Evolutionary conservation across 345 rosid species (phyloP).

Genomic region (Linum tenue): DNA sequence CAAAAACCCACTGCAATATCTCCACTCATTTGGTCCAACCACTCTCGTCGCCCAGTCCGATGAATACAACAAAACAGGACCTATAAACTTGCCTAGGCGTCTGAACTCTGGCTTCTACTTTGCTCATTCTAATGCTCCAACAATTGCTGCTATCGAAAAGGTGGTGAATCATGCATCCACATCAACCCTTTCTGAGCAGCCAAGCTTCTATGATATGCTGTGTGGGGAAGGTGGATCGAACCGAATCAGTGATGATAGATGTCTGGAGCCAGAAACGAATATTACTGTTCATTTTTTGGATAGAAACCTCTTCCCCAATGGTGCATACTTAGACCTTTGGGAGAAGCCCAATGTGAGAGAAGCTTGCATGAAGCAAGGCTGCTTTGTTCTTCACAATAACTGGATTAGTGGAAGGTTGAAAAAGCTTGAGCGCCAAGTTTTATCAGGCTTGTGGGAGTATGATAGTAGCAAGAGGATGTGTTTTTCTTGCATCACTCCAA

Average conservation of each 20-base stretch:
- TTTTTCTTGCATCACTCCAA: slow-evolving; percentile 19
- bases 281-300: slow-evolving; percentile 63
- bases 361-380: slow-evolving; percentile 49
- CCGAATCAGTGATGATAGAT: slow-evolving; percentile 45
- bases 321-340: slow-evolving; percentile 77
- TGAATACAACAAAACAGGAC: slow-evolving; percentile 64
- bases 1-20: slow-evolving; percentile 57
- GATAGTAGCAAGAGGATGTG: slow-evolving; percentile 68
- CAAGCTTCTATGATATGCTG: slow-evolving; percentile 82
- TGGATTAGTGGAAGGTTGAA: slow-evolving; percentile 81
- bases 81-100: slow-evolving; percentile 80
- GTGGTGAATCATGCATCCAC: slow-evolving; percentile 80
- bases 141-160: slow-evolving; percentile 72
- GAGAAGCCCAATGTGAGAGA: slow-evolving; percentile 41
- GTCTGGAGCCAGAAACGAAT: slow-evolving; percentile 64
- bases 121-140: slow-evolving; percentile 44
- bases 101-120: slow-evolving; percentile 90
- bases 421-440: slow-evolving; percentile 72
- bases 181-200: slow-evolving; percentile 77
- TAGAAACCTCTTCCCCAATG: slow-evolving; percentile 80
- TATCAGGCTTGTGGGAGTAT: slow-evolving; percentile 73
- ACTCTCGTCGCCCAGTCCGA: slow-evolving; percentile 80
- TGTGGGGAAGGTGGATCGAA: slow-evolving; percentile 75
- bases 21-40: slow-evolving; percentile 57
- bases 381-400: slow-evolving; percentile 68